Evolutionary conservation across 768 basidiomycete species (phyloP).

Genomic region (Boletus vermiculosoides): DNA sequence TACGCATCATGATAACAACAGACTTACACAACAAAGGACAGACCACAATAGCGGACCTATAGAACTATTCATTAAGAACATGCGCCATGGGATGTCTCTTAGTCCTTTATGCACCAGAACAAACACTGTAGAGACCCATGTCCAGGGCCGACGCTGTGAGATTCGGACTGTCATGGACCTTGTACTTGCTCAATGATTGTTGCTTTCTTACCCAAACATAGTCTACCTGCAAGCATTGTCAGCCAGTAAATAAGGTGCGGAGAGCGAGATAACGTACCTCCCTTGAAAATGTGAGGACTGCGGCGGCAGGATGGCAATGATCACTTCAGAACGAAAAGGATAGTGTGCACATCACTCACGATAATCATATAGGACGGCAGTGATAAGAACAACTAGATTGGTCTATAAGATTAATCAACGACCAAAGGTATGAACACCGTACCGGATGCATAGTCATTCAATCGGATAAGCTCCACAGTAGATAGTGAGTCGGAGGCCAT

Average conservation of each 20-base stretch:
- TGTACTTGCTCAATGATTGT: not conserved
- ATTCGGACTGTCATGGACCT: not conserved
- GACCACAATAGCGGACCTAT: not conserved
- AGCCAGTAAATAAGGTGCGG: not conserved
- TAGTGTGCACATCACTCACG: not conserved
- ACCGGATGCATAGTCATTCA: not conserved
- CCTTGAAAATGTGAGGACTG: slow-evolving; percentile 3
- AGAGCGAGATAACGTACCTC: not conserved
- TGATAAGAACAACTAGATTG: not conserved
- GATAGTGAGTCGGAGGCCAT: not conserved
- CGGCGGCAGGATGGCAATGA: not conserved
- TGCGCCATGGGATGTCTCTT: no score
- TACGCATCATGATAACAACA: not conserved
- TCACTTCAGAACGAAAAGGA: not conserved
- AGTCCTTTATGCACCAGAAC: not conserved
- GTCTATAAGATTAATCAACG: not conserved
- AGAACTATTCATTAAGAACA: not conserved
- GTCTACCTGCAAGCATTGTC: not conserved
- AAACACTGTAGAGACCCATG: not conserved
- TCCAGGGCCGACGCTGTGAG: not conserved
- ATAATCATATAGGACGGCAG: not conserved
- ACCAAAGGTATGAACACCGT: not conserved
- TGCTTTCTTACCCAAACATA: slow-evolving; percentile 1
- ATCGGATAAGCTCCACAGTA: not conserved
- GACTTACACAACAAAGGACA: not conserved